phyloP scores from a whole-genome alignment of 805 yeast species.

The Debaryomyces prosopidis region DNA sequence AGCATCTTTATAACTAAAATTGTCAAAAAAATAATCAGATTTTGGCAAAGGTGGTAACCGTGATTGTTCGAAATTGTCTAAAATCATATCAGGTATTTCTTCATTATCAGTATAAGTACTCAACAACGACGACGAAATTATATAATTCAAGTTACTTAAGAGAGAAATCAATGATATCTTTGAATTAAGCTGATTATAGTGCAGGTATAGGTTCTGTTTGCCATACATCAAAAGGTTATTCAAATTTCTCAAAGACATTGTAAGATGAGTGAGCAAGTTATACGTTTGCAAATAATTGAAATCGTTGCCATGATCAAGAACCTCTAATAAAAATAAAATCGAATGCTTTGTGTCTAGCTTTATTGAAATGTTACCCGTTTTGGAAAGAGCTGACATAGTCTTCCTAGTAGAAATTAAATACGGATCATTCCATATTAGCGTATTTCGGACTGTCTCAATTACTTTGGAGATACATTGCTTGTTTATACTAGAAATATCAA shows the following conservation, averaged over 20 bases:
- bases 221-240: slow-evolving; percentile 5
- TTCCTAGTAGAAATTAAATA: slow-evolving; percentile 1
- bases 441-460: not conserved
- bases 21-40: slow-evolving; percentile 17
- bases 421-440: slow-evolving; percentile 2
- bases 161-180: slow-evolving; percentile 19
- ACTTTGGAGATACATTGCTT: slow-evolving; percentile 3
- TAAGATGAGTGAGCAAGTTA: slow-evolving; percentile 6
- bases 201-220: slow-evolving; percentile 14
- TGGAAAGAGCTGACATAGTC: slow-evolving; percentile 1
- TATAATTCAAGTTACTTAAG: slow-evolving; percentile 16
- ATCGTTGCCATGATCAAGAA: slow-evolving; percentile 20
- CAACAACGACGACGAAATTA: slow-evolving; percentile 14
- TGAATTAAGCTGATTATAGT: slow-evolving; percentile 19
- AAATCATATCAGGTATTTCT: slow-evolving; percentile 11
- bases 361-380: not conserved
- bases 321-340: slow-evolving; percentile 19
- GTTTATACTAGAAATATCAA: not conserved
- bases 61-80: slow-evolving; percentile 14
- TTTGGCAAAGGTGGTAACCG: slow-evolving; percentile 33
- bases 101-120: slow-evolving; percentile 5
- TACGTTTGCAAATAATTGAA: slow-evolving; percentile 11
- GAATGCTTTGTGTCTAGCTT: slow-evolving; percentile 4
- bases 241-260: slow-evolving; percentile 9
- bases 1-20: slow-evolving; percentile 4